Percentiles rank a stretch among this genome's conserved stretches.
These are phyloP conservation scores for Colletotrichum gigasporum DNA, from an alignment of 2,329 filamentous ascomycete species.

Conservation along the genomic window DNA sequence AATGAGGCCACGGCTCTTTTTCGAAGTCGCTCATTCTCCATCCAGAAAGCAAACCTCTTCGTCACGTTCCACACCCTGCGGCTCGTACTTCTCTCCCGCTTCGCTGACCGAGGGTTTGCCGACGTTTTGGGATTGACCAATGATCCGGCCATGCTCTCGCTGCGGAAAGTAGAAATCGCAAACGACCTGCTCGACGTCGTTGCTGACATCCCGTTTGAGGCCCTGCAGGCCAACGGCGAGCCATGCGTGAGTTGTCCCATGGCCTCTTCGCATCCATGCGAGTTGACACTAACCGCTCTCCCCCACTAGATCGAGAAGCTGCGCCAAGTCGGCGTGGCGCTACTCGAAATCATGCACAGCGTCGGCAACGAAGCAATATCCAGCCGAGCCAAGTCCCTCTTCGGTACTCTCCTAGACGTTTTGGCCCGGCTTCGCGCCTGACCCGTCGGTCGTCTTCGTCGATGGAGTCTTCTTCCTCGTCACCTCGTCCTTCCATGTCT, in stretches of 20 bases:
- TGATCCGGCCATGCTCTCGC: slow-evolving; percentile 8
- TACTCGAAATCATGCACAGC: slow-evolving; percentile 49
- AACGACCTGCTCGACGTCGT: slow-evolving; percentile 51
- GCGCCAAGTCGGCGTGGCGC: slow-evolving; percentile 47
- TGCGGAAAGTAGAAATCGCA: slow-evolving; percentile 52
- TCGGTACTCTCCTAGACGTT: slow-evolving; percentile 50
- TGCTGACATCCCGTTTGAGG: slow-evolving; percentile 52
- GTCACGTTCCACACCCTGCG: slow-evolving; percentile 51
- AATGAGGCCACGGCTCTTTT: accelerated
- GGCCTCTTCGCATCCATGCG: not conserved
- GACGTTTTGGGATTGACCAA: slow-evolving; percentile 3
- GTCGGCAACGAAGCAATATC: slow-evolving; percentile 48
- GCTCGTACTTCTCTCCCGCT: slow-evolving; percentile 44
- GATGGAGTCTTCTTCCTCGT: slow-evolving; percentile 48
- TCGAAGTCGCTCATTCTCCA: slow-evolving; percentile 36
- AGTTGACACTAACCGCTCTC: not conserved
- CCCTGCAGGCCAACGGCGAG: slow-evolving; percentile 50
- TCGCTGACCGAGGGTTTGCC: not conserved
- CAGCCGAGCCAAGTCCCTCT: slow-evolving; percentile 47
- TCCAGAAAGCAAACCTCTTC: slow-evolving; percentile 52
- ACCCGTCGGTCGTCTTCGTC: slow-evolving; percentile 41
- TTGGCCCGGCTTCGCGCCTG: slow-evolving; percentile 46
- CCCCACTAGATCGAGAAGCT: slow-evolving; percentile 49
- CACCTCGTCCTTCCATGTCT: slow-evolving; percentile 68
- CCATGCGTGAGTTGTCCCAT: slow-evolving; percentile 46